Evolutionary conservation across 2,329 filamentous ascomycete genomes (phyloP).

Genomic region (Zasmidium cellare): DNA sequence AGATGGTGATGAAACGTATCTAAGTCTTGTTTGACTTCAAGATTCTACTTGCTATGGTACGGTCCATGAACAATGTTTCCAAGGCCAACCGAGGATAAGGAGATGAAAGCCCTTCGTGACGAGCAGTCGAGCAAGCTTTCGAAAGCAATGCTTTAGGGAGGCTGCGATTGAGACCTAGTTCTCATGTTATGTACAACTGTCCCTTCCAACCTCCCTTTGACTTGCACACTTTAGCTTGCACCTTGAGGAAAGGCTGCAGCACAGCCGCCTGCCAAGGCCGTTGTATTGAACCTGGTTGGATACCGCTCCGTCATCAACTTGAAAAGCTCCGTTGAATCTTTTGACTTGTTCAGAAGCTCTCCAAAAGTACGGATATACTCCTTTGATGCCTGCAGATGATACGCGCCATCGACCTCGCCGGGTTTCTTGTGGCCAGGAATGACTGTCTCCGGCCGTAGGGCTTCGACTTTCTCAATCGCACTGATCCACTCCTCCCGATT

Average conservation of each 20-base stretch:
- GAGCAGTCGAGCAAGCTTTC: too few relatives aligned
- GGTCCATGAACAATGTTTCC: too few relatives aligned
- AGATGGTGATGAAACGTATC: too few relatives aligned
- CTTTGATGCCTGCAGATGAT: slow-evolving; percentile 4
- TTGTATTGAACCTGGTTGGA: background rate
- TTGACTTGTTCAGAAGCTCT: background rate
- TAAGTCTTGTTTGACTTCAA: too few relatives aligned
- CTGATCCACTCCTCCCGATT: slow-evolving; percentile 11
- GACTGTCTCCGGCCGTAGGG: slow-evolving; percentile 5
- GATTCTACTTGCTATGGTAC: too few relatives aligned
- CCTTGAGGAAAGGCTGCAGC: background rate
- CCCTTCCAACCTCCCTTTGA: too few relatives aligned
- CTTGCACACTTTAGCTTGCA: background rate
- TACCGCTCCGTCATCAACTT: slow-evolving; percentile 6
- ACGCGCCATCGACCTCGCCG: slow-evolving; percentile 9
- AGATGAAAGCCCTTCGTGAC: too few relatives aligned
- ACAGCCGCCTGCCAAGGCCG: background rate
- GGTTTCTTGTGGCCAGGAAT: slow-evolving; percentile 8
- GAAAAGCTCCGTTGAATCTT: slow-evolving; percentile 1
- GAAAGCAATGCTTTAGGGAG: too few relatives aligned
- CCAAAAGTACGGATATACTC: slow-evolving; percentile 11
- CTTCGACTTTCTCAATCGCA: slow-evolving; percentile 10
- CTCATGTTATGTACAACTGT: too few relatives aligned
- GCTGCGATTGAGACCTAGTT: too few relatives aligned
- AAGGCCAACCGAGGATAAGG: too few relatives aligned